Base-by-base conservation (phyloP, 2,329 filamentous ascomycete species). In the Neofusicoccum umdonicola region DNA sequence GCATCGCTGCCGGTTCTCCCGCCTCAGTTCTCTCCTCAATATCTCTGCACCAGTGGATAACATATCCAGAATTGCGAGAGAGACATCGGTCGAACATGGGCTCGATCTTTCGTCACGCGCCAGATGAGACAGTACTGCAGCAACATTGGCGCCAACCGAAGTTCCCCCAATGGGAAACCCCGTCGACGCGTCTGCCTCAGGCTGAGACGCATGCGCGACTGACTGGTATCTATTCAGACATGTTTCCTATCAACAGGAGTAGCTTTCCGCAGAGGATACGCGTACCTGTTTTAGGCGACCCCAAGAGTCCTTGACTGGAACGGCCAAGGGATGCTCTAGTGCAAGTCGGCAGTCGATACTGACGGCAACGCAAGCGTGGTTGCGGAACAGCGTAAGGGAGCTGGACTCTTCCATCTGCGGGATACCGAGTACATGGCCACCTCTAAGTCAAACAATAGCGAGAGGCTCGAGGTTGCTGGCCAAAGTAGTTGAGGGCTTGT, bases 281-380 rank as follows among this genome's bases (percentile, higher is more conserved):
- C 61, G 9, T 64, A 69, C 68, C 68, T 68, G 69, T 56, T 67
- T 44, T n/a, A 63, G 41, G 1, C 47, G 22, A 44, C 52, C 47
- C 60, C 45, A 63, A 11, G n/a, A 52, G 67, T 89, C 87, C 67
- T 89, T 86, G 2, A 88, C 85, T 0, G 86, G 85, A 0, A 83
- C 85, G 2, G 86, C 86, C 68, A 88, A 89, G 0, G 85, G 85
- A 66, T 83, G 76, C 70, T 88, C 86, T 3, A 87, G 87, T 0
- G 86, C 86, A 15, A 83, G 80, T 15, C 86, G 81, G 70, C 88
- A 89, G 64, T 84, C 83, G 62, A 88, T 86, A 65, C 82, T 84
- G 64, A 88, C 83, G 17, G 87, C 82, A 4, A 88, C 82, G 3
- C 85, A 86, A 54, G 80, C 79, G n/a, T 84, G 80, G 65, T 87